These are phyloP conservation scores for Pyrus communis DNA, from an alignment of 306 rosid species.

Conservation along the genomic window DNA sequence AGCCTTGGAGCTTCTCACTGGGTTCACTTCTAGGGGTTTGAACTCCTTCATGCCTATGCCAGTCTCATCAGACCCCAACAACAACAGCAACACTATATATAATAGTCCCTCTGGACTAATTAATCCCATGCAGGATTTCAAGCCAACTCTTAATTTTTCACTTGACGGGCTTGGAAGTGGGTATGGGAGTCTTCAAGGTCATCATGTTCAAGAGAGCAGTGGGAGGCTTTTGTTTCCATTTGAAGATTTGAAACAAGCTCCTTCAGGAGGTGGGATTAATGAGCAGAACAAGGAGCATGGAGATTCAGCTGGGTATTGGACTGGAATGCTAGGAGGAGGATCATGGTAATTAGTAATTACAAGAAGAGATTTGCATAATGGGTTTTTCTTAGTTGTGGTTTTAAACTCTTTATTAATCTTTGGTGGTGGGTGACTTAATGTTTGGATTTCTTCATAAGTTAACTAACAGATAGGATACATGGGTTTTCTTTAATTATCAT, in stretches of 20 bases:
- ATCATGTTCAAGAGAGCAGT: conserved; percentile 11
- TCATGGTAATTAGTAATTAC: conserved; percentile 42
- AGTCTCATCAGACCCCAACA: conserved; percentile 25
- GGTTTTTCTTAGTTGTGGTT: background rate
- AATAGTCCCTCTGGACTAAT: conserved; percentile 24
- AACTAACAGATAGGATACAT: conserved; percentile 39
- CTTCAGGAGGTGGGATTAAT: conserved; percentile 11
- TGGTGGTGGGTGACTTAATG: conserved; percentile 19
- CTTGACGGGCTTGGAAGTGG: conserved; percentile 51
- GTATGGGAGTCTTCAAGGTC: conserved; percentile 19
- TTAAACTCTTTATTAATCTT: conserved; percentile 15
- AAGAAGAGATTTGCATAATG: background rate
- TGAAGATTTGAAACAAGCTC: conserved; percentile 48
- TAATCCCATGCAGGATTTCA: conserved; percentile 43
- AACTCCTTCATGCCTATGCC: conserved; percentile 46
- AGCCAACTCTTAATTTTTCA: conserved; percentile 53
- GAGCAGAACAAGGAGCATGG: conserved; percentile 42
- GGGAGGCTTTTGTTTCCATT: conserved; percentile 58
- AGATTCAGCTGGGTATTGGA: conserved; percentile 65
- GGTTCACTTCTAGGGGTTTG: conserved; percentile 52
- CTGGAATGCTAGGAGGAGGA: conserved; percentile 78
- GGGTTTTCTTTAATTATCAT: conserved; percentile 12
- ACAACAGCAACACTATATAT: conserved; percentile 4
- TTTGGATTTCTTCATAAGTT: conserved; percentile 26
- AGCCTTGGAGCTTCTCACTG: conserved; percentile 62